phyloP scores from a whole-genome alignment of 352 stramenopile species.

The Pythium insidiosum region DNA sequence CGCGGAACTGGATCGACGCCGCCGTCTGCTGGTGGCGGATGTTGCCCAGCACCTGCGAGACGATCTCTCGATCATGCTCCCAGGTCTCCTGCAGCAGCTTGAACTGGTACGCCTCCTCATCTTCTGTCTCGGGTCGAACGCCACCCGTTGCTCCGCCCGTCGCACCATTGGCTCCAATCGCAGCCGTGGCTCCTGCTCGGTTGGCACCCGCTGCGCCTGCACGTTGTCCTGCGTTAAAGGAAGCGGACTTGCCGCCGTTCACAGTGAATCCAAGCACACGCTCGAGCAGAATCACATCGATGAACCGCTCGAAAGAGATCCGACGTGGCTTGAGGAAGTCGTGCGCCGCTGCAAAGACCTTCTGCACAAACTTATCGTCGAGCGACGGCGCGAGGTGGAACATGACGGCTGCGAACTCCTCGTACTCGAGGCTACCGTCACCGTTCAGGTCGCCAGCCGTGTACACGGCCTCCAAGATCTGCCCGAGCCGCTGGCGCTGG shows the following conservation, averaged over 20 bases:
- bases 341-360: conserved; percentile 48
- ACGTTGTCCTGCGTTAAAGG: neutral
- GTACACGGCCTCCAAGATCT: conserved; percentile 69
- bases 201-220: neutral
- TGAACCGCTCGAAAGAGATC: conserved; percentile 53
- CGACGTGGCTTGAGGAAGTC: conserved; percentile 45
- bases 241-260: neutral
- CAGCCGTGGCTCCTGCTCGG: neutral
- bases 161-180: neutral
- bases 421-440: conserved; percentile 60
- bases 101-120: conserved; percentile 75
- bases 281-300: conserved; percentile 53
- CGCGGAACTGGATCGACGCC: conserved; percentile 49
- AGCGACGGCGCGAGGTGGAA: conserved; percentile 39
- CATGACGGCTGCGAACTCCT: conserved; percentile 66
- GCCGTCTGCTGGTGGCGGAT: conserved; percentile 56
- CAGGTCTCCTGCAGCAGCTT: conserved; percentile 59
- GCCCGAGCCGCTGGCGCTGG: conserved; percentile 43
- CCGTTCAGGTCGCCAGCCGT: conserved; percentile 54
- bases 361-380: conserved; percentile 48
- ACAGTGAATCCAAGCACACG: conserved; percentile 25
- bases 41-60: conserved; percentile 30
- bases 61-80: conserved; percentile 42
- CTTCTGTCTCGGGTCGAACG: conserved; percentile 15
- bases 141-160: neutral